These are phyloP conservation scores for Cytospora piceae DNA, from an alignment of 2,329 filamentous ascomycete genomes.

Conservation along the genomic window DNA sequence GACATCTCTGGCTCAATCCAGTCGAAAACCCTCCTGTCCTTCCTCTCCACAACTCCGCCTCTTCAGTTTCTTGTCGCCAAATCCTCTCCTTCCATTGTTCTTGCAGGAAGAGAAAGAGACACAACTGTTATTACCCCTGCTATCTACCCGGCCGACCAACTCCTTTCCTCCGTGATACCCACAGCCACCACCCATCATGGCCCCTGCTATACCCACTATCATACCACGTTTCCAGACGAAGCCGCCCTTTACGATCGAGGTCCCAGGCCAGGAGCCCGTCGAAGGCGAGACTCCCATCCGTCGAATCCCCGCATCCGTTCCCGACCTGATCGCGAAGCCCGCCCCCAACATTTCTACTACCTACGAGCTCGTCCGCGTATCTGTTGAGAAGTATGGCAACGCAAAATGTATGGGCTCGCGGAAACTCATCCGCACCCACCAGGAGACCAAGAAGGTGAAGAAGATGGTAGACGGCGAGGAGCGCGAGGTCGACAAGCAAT, in stretches of 20 bases:
- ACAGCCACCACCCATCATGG: constrained; percentile 15
- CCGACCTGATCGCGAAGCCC: constrained; percentile 64
- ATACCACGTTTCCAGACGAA: constrained; percentile 55
- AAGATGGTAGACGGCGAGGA: constrained; percentile 83
- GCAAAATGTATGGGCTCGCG: constrained; percentile 70
- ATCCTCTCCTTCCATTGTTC: background rate
- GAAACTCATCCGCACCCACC: constrained; percentile 74
- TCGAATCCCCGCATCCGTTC: constrained; percentile 63
- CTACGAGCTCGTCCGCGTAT: constrained; percentile 74
- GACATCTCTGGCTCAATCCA: background rate
- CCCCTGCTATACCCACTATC: constrained; percentile 4
- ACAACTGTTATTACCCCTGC: background rate
- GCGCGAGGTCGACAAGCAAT: constrained; percentile 80
- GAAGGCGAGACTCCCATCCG: constrained; percentile 77
- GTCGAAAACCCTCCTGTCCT: background rate
- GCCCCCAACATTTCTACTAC: constrained; percentile 69
- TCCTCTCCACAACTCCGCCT: background rate
- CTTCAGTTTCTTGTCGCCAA: background rate
- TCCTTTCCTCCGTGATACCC: constrained; percentile 21
- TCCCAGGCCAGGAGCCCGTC: constrained; percentile 63
- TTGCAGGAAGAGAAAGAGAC: background rate
- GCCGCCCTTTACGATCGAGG: constrained; percentile 71
- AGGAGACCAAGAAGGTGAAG: constrained; percentile 87
- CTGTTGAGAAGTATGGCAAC: constrained; percentile 68
- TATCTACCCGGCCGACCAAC: background rate